phyloP scores from a whole-genome alignment of 2,329 filamentous ascomycete species.

The Ilyonectria sp. region DNA sequence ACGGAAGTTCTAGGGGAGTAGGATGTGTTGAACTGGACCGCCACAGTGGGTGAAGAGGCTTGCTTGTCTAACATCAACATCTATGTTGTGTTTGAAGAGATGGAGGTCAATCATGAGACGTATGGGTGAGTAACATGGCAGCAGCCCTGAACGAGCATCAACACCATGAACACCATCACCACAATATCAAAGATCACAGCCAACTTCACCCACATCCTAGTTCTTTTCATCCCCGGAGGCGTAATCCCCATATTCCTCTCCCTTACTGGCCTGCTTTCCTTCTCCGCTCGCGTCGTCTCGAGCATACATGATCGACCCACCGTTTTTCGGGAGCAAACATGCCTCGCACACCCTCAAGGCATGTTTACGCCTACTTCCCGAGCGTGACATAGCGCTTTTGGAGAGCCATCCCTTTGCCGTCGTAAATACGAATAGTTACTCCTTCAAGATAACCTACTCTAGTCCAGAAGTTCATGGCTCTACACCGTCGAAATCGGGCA shows the following conservation, averaged over 20 bases:
- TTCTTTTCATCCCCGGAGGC: conserved; percentile 6
- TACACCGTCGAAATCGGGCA: background rate
- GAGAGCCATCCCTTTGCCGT: conserved; percentile 53
- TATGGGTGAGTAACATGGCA: conserved; percentile 25
- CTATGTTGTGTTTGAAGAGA: conserved; percentile 19
- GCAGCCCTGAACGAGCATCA: background rate
- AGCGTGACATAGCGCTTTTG: conserved; percentile 46
- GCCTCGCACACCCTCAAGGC: conserved; percentile 32
- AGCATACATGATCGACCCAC: conserved; percentile 40
- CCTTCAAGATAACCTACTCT: background rate
- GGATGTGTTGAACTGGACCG: conserved; percentile 22
- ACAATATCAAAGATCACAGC: background rate
- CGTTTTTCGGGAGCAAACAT: conserved; percentile 36
- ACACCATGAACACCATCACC: background rate
- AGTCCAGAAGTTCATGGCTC: background rate
- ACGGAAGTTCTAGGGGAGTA: conserved; percentile 2
- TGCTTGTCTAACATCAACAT: conserved; percentile 29
- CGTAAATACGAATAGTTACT: background rate
- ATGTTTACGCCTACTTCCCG: conserved; percentile 51
- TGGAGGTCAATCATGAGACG: conserved; percentile 22
- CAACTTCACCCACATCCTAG: background rate
- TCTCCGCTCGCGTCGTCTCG: conserved; percentile 20
- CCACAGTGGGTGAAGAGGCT: conserved; percentile 20
- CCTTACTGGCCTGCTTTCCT: conserved; percentile 23
- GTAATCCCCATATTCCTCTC: conserved; percentile 26